Base-by-base conservation (phyloP, 2,329 filamentous ascomycete genomes). In the Nannizziopsis barbatae region DNA sequence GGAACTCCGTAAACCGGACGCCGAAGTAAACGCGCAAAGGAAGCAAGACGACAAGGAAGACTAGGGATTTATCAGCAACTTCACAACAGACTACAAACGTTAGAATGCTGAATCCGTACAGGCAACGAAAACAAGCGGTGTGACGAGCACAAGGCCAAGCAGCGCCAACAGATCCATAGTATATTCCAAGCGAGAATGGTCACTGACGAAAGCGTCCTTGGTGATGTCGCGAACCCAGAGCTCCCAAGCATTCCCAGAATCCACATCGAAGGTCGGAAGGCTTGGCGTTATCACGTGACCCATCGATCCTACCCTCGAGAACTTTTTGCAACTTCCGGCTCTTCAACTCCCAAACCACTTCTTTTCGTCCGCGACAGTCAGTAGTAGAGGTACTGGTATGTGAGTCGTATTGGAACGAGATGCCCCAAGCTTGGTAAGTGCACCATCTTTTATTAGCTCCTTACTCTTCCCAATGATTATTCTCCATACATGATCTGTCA, bases 401-500 rank as follows among this genome's bases (percentile, higher is more conserved):
- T 27, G 22, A 4, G 22, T 27, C 22, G 7, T 27, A 27, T 27
- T 27, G 3, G 22, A 27, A 27, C 3, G 22, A 7, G 3, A 27
- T 27, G 22, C 22, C 22, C 7, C 7, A 4, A 27, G 22, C 22
- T 5, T 45, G 43, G 43, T 45, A 45, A 45, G 43, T 18, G 15
- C 18, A 1, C 8, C n/a, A n/a, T n/a, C 4, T 12, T 36, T 38
- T 2, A 2, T 31, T 31, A 11, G 31, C 1, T 31, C 12, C 6
- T 5, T 18, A 7, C 33, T 11, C 2, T 18, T 58, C 65, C 61
- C 66, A 64, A 84, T 84, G 81, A 84, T 80, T 79, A 79, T 45
- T 70, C 73, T 62, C 70, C 70, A 71, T 71, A 67, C 67, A 67
- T 72, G 79, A 85, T 86, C 83, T 86, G 83, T 86, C 83, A 86